phyloP scores from a whole-genome alignment of 306 rosid species.

The Dalbergia oliveri region DNA sequence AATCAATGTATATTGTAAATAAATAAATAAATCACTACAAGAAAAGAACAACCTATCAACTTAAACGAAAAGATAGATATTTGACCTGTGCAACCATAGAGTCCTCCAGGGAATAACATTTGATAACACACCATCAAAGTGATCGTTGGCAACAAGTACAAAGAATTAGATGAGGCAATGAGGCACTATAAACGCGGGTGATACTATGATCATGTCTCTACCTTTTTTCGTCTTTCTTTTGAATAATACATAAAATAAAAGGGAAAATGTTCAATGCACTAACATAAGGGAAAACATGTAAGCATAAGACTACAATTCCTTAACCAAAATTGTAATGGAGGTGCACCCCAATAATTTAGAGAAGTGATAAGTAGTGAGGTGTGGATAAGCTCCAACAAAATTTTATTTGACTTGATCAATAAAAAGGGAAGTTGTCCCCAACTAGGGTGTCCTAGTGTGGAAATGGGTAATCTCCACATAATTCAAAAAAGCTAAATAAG shows the following conservation, averaged over 20 bases:
- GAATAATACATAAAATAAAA: not conserved
- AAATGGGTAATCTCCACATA: slow-evolving; percentile 43
- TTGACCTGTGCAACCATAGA: too few relatives aligned
- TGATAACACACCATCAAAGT: not conserved
- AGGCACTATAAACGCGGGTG: not conserved
- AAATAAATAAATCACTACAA: too few relatives aligned
- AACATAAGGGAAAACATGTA: not conserved
- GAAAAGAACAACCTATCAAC: too few relatives aligned
- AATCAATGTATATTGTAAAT: too few relatives aligned
- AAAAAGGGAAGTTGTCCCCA: slow-evolving; percentile 39
- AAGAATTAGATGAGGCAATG: not conserved
- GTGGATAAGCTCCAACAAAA: slow-evolving; percentile 37
- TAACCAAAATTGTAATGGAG: slow-evolving; percentile 24
- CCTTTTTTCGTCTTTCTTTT: not conserved
- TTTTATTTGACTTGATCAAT: slow-evolving; percentile 35
- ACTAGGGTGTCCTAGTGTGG: slow-evolving; percentile 47
- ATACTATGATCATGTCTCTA: not conserved
- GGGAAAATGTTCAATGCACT: not conserved
- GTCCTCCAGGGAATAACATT: not conserved
- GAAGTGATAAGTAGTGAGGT: slow-evolving; percentile 1
- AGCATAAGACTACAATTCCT: slow-evolving; percentile 12
- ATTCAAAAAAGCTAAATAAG: slow-evolving; percentile 38
- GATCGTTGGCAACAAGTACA: slow-evolving; percentile 7
- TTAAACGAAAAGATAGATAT: too few relatives aligned
- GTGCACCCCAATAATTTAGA: slow-evolving; percentile 22